phyloP scores from a whole-genome alignment of 305 asterid species.

The Fraxinus paxiana region DNA sequence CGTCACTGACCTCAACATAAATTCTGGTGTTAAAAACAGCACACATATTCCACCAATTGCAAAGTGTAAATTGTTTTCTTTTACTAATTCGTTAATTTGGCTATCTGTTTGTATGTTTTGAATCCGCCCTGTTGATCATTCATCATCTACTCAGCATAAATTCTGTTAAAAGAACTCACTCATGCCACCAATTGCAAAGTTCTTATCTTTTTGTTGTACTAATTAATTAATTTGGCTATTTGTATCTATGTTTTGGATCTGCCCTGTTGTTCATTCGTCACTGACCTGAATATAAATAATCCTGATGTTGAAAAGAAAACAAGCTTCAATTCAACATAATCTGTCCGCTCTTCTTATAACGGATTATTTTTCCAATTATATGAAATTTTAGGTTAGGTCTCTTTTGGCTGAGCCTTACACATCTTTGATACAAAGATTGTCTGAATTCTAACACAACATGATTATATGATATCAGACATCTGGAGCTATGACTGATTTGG shows the following conservation, averaged over 20 bases:
- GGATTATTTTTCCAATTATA: background rate
- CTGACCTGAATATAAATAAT: background rate
- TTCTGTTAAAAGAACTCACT: background rate
- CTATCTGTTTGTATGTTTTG: background rate
- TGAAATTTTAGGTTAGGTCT: background rate
- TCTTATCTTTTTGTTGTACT: slow-evolving; percentile 36
- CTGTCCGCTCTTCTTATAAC: background rate
- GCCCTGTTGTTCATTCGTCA: background rate
- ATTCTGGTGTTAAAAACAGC: background rate
- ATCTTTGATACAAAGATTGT: background rate
- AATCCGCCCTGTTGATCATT: background rate
- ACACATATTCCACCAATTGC: slow-evolving; percentile 70
- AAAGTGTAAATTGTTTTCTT: slow-evolving; percentile 45
- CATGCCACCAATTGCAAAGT: slow-evolving; percentile 60
- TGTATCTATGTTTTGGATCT: background rate
- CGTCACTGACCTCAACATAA: background rate
- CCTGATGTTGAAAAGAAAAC: background rate
- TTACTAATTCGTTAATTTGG: background rate
- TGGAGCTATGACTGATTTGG: background rate
- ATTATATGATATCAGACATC: background rate
- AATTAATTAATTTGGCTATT: background rate
- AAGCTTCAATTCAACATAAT: background rate
- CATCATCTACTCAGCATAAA: background rate
- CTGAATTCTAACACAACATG: background rate
- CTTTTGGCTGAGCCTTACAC: background rate